These are phyloP conservation scores for Suillus paluster DNA, from an alignment of 768 basidiomycete species.

Conservation along the genomic window DNA sequence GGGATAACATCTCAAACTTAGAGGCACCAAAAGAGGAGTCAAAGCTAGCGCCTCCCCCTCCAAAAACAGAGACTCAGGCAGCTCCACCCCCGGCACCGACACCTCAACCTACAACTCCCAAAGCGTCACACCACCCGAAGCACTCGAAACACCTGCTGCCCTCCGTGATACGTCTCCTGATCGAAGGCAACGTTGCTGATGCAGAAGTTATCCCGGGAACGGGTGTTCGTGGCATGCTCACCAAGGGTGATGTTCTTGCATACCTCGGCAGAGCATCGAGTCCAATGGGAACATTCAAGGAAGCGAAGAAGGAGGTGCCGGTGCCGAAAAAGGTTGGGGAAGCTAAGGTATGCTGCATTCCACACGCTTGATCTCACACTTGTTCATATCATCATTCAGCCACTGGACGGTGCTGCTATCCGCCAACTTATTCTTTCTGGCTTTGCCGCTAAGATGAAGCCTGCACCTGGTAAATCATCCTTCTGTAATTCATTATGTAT, in stretches of 20 bases:
- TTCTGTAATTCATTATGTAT: slow-evolving; percentile 1
- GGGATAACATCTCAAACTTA: slow-evolving; percentile 91
- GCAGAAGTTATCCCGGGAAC: slow-evolving; percentile 81
- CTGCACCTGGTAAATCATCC: slow-evolving; percentile 47
- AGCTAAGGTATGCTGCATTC: slow-evolving; percentile 39
- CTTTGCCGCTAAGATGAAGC: slow-evolving; percentile 60
- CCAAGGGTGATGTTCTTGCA: slow-evolving; percentile 93
- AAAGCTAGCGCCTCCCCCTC: slow-evolving; percentile 23
- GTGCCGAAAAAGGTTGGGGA: slow-evolving; percentile 39
- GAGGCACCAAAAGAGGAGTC: slow-evolving; percentile 56
- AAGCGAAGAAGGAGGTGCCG: slow-evolving; percentile 35
- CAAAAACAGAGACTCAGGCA: slow-evolving; percentile 26
- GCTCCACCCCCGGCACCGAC: slow-evolving; percentile 21
- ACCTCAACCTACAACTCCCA: slow-evolving; percentile 27
- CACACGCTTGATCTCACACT: neutral
- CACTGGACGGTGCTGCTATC: slow-evolving; percentile 66
- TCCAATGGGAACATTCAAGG: slow-evolving; percentile 77
- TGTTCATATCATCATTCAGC: slow-evolving; percentile 28
- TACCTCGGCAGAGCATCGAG: slow-evolving; percentile 83
- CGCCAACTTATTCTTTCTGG: slow-evolving; percentile 66
- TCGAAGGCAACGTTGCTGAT: slow-evolving; percentile 58
- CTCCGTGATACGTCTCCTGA: slow-evolving; percentile 82
- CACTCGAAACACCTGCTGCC: slow-evolving; percentile 84
- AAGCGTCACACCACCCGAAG: slow-evolving; percentile 43
- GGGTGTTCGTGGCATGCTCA: slow-evolving; percentile 91